Conservation (phyloP, 306 rosid genomes). For the Rosa lucieae region DNA sequence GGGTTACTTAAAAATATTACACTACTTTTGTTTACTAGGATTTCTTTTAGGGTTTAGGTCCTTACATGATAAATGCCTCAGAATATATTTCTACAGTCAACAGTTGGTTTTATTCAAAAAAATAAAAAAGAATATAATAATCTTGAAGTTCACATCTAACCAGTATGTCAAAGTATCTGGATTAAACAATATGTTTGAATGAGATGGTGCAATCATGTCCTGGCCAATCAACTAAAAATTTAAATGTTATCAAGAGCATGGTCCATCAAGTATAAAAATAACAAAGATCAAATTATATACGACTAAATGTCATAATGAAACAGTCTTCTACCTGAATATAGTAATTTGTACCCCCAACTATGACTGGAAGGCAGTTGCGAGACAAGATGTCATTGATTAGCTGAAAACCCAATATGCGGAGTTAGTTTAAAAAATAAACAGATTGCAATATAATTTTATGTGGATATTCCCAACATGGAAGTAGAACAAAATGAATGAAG, state of each 20-base stretch:
- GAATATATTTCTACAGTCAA: neutral
- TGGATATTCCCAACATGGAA: neutral
- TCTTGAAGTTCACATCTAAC: neutral
- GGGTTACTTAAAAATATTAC: neutral
- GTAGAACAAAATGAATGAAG: neutral
- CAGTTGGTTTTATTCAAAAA: neutral
- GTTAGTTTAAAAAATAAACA: neutral
- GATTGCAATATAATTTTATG: neutral
- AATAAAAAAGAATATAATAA: no score
- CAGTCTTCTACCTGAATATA: conserved; percentile 70
- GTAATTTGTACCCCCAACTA: conserved; percentile 96
- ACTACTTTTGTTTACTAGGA: neutral
- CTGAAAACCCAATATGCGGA: conserved; percentile 41
- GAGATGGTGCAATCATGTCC: neutral
- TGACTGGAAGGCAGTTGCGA: conserved; percentile 66
- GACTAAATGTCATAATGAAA: neutral
- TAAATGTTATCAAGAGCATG: neutral
- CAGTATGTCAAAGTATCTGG: neutral
- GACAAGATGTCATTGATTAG: conserved; percentile 63
- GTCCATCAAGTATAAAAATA: neutral
- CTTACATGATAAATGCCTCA: neutral
- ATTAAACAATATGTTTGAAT: neutral
- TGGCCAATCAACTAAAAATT: neutral
- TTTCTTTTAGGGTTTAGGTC: neutral
- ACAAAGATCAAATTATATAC: neutral